Evolutionary conservation across 345 rosid genomes (phyloP).

Genomic region (Euphorbia tirucalli): DNA sequence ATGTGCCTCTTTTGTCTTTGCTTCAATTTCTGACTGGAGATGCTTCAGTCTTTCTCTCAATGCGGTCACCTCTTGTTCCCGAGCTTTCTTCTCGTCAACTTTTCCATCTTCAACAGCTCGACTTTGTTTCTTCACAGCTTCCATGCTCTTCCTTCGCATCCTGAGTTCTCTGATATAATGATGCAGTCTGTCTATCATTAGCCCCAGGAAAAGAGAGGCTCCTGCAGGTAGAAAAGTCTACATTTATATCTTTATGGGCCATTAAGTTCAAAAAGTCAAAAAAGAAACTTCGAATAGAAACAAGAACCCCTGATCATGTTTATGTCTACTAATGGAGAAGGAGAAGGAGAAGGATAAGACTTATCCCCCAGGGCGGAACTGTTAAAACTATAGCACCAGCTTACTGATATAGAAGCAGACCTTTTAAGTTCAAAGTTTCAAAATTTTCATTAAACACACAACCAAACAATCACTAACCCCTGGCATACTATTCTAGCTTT

Average conservation of each 20-base stretch:
- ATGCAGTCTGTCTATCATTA: slow-evolving; percentile 88
- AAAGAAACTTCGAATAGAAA: slow-evolving; percentile 5
- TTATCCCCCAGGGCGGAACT: background rate
- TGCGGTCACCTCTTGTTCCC: slow-evolving; percentile 51
- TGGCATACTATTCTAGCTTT: background rate
- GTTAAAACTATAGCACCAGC: background rate
- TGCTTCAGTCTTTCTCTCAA: slow-evolving; percentile 43
- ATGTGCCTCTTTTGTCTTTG: slow-evolving; percentile 47
- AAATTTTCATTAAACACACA: background rate
- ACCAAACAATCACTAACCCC: background rate
- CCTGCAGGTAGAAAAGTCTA: slow-evolving; percentile 49
- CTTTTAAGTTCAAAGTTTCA: background rate
- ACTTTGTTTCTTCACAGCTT: slow-evolving; percentile 66
- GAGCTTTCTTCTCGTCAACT: slow-evolving; percentile 48
- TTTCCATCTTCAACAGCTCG: slow-evolving; percentile 60
- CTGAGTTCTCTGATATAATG: slow-evolving; percentile 87
- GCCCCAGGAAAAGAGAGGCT: slow-evolving; percentile 61
- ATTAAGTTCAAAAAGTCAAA: slow-evolving; percentile 5
- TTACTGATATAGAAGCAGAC: background rate
- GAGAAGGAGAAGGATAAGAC: background rate
- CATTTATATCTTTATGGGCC: slow-evolving; percentile 13
- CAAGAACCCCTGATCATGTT: background rate
- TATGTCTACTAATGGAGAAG: background rate
- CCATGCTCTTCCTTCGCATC: slow-evolving; percentile 73
- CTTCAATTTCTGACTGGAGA: slow-evolving; percentile 49